These are phyloP conservation scores for Oryza officinalis DNA, from an alignment of 176 grass and related monocot species.

Conservation along the genomic window DNA sequence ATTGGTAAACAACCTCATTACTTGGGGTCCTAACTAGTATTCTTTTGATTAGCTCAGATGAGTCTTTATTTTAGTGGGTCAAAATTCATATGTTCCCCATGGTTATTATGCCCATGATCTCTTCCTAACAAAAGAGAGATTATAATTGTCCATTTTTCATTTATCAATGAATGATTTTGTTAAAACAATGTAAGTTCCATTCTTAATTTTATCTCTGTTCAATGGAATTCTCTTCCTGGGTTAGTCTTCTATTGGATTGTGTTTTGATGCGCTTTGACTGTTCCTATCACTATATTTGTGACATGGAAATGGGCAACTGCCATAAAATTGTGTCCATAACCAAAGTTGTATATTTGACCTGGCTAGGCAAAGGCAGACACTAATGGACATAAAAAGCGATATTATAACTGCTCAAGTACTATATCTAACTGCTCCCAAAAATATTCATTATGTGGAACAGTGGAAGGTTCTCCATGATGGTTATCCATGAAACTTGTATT, in stretches of 20 bases:
- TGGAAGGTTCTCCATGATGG: neutral
- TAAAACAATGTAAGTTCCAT: constrained; percentile 27
- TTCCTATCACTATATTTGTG: neutral
- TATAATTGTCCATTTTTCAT: constrained; percentile 41
- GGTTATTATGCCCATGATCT: constrained; percentile 33
- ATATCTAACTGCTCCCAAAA: neutral
- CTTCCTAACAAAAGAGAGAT: constrained; percentile 31
- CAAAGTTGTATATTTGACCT: neutral
- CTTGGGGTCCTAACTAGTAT: constrained; percentile 59
- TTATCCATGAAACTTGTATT: neutral
- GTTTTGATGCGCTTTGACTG: neutral
- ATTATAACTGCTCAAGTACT: neutral
- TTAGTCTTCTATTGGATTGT: neutral
- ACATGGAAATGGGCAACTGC: neutral
- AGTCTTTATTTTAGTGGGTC: constrained; percentile 12
- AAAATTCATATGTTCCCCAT: constrained; percentile 39
- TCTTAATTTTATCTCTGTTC: neutral
- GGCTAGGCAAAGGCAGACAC: neutral
- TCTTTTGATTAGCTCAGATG: constrained; percentile 60
- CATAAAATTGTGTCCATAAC: neutral
- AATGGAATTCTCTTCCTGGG: neutral
- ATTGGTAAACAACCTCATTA: constrained; percentile 45
- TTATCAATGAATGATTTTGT: constrained; percentile 40
- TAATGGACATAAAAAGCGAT: neutral
- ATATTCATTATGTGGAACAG: neutral